Evolutionary conservation across 192 early-diverging fungal genomes (phyloP).

Genomic region (Coemansia umbellata): DNA sequence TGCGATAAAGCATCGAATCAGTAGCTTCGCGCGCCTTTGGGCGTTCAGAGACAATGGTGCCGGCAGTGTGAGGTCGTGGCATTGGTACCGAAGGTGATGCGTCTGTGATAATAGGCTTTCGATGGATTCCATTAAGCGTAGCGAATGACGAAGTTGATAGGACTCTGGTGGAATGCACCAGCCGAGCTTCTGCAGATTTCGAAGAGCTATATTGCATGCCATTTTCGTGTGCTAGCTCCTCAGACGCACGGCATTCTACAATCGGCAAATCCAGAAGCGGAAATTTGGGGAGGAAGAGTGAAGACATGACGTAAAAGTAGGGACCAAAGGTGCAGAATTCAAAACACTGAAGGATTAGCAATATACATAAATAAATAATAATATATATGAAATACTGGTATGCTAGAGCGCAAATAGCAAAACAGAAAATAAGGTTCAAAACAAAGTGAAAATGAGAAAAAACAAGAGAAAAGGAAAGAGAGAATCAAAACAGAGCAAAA

Average conservation of each 20-base stretch:
- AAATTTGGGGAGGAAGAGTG: slow-evolving; percentile 7
- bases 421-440: too few species aligned
- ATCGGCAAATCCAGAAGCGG: slow-evolving; percentile 21
- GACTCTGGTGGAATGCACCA: not conserved
- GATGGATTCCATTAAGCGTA: too few species aligned
- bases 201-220: slow-evolving; percentile 16
- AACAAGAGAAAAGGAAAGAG: too few species aligned
- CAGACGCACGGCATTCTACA: slow-evolving; percentile 40
- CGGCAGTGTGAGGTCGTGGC: slow-evolving; percentile 2
- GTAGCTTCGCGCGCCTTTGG: slow-evolving; percentile 5
- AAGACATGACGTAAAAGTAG: slow-evolving; percentile 11
- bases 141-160: not conserved
- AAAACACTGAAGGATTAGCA: not conserved
- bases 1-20: slow-evolving; percentile 25
- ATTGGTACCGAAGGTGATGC: not conserved
- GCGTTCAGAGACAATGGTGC: not conserved
- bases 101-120: not conserved
- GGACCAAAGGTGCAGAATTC: not conserved
- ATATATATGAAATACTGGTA: slow-evolving; percentile 1
- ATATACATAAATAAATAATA: not conserved
- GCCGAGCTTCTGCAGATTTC: not conserved
- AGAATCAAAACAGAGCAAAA: too few species aligned
- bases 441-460: too few species aligned
- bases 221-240: slow-evolving; percentile 36
- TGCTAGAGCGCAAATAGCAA: too few species aligned